These are phyloP conservation scores for Phytophthora lateralis DNA, from an alignment of 352 stramenopile genomes.

Conservation along the genomic window DNA sequence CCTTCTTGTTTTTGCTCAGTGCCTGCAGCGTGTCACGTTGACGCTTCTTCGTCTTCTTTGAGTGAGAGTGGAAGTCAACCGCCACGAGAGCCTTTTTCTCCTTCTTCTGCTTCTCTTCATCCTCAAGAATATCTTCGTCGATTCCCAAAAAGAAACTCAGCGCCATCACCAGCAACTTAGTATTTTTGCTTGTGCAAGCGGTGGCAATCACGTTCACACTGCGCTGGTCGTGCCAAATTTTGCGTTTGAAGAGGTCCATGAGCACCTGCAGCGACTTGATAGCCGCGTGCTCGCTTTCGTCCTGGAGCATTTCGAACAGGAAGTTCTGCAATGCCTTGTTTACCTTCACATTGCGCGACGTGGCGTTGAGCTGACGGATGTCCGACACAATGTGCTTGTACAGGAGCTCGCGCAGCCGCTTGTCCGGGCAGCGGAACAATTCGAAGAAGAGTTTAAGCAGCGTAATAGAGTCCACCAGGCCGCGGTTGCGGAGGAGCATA, in stretches of 20 bases:
- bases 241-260: constrained; percentile 96
- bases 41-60: constrained; percentile 96
- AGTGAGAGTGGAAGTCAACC: constrained; percentile 95
- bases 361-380: constrained; percentile 86
- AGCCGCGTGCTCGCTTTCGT: constrained; percentile 84
- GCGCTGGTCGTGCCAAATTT: constrained; percentile 97
- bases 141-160: constrained; percentile 99
- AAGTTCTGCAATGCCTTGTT: constrained; percentile 96
- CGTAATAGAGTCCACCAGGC: constrained; percentile 89
- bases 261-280: constrained; percentile 93
- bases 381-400: constrained; percentile 97
- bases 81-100: constrained; percentile 82
- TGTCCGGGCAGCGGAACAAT: constrained; percentile 96
- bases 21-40: constrained; percentile 85
- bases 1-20: constrained; percentile 91
- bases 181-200: constrained; percentile 88
- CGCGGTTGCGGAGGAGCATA: constrained; percentile 97
- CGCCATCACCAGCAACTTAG: constrained; percentile 88
- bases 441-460: constrained; percentile 97
- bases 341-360: constrained; percentile 95
- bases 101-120: constrained; percentile 93
- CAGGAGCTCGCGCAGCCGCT: constrained; percentile 94
- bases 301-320: constrained; percentile 94
- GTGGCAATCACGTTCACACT: constrained; percentile 97
- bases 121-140: constrained; percentile 96